A percentile compares a stretch with the other conserved stretches of the same genome.
These are phyloP conservation scores for Oryza brachyantha DNA, from an alignment of 176 grass and related monocot species.

Conservation along the genomic window DNA sequence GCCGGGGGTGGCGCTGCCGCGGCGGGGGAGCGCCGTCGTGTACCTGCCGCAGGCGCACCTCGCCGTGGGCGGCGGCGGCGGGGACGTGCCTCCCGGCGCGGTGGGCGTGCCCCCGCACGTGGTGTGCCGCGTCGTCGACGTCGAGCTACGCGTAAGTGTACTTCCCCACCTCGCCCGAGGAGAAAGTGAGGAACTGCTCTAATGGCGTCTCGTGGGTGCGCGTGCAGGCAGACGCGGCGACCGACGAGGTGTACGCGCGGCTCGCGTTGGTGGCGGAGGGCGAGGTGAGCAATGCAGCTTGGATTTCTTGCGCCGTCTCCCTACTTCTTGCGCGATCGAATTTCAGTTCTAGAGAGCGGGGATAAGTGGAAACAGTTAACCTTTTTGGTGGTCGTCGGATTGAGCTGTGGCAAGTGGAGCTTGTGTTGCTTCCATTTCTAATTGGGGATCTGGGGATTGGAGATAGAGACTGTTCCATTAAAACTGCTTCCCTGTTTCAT, in stretches of 20 bases:
- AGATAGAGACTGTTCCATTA: not conserved
- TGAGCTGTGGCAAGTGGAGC: not conserved
- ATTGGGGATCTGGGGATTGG: not conserved
- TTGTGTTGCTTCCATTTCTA: not conserved
- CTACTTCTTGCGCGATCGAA: not conserved
- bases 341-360: not conserved
- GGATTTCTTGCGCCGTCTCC: not conserved
- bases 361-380: not conserved
- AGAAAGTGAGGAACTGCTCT: too few relatives aligned
- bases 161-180: not conserved
- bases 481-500: not conserved
- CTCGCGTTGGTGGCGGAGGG: slow-evolving; percentile 65
- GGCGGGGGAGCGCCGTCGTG: slow-evolving; percentile 67
- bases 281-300: slow-evolving; percentile 44
- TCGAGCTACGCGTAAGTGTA: slow-evolving; percentile 76
- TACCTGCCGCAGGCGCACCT: slow-evolving; percentile 95
- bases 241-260: slow-evolving; percentile 84
- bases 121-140: slow-evolving; percentile 70
- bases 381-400: not conserved
- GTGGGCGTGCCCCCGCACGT: slow-evolving; percentile 60
- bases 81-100: not conserved
- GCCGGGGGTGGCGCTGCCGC: slow-evolving; percentile 58
- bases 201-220: not conserved
- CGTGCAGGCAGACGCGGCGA: slow-evolving; percentile 77
- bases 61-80: slow-evolving; percentile 37